These are phyloP conservation scores for peach (Prunus persica) DNA, from an alignment of 306 rosid genomes.

Conservation along the genomic window DNA sequence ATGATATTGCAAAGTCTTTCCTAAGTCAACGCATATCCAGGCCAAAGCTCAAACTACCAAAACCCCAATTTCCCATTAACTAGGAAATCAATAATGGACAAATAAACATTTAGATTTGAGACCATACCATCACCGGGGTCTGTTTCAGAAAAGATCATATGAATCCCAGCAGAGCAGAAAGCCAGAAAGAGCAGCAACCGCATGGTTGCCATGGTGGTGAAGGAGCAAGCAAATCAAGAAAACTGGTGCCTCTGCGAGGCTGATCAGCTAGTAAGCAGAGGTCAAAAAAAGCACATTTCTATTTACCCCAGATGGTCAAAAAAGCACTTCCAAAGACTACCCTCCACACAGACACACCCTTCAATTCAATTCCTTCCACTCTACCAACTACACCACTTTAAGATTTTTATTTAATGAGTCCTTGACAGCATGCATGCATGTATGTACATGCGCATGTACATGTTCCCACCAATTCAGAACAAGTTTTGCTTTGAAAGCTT, in stretches of 20 bases:
- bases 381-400: background rate
- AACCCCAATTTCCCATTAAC: background rate
- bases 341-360: background rate
- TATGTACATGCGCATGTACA: background rate
- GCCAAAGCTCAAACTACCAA: background rate
- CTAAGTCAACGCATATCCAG: background rate
- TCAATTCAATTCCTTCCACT: constrained; percentile 1
- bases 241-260: background rate
- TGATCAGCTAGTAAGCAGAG: background rate
- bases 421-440: background rate
- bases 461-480: background rate
- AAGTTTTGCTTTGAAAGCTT: background rate
- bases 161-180: constrained; percentile 44
- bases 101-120: background rate
- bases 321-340: background rate
- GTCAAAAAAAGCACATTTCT: background rate
- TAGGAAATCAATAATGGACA: background rate
- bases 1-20: background rate
- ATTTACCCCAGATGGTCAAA: background rate
- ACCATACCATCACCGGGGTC: constrained; percentile 59
- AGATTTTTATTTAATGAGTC: background rate
- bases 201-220: constrained; percentile 32
- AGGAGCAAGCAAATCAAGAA: background rate
- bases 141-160: constrained; percentile 41
- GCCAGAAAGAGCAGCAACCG: constrained; percentile 46